Evolutionary conservation across 768 basidiomycete species (phyloP).

Genomic region (Phylloporus arenicola): DNA sequence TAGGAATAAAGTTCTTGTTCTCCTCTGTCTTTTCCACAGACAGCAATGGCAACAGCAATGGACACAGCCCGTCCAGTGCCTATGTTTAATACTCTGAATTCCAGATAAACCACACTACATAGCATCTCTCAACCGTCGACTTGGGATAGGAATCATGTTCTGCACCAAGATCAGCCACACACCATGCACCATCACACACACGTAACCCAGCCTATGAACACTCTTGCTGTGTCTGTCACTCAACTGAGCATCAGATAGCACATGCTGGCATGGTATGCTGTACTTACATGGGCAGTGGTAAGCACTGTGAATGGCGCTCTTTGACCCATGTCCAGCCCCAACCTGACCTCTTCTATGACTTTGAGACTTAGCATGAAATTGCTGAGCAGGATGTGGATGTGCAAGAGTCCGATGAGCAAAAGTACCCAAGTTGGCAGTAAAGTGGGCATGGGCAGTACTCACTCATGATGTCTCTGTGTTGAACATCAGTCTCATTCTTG

Average conservation of each 20-base stretch:
- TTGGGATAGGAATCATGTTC: slow-evolving; percentile 97
- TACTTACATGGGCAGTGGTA: slow-evolving; percentile 93
- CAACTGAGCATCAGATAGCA: slow-evolving; percentile 93
- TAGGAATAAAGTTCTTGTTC: slow-evolving; percentile 19
- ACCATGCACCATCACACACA: slow-evolving; percentile 2
- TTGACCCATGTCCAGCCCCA: slow-evolving; percentile 86
- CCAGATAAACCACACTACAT: slow-evolving; percentile 96
- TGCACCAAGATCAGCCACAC: slow-evolving; percentile 26
- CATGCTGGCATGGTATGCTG: too few relatives aligned
- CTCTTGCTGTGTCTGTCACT: slow-evolving; percentile 92
- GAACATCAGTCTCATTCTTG: too few relatives aligned
- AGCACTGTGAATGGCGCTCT: slow-evolving; percentile 90
- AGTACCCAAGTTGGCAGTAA: slow-evolving; percentile 91
- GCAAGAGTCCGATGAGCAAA: slow-evolving; percentile 90
- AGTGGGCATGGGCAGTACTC: too few relatives aligned
- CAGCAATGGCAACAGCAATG: slow-evolving; percentile 44
- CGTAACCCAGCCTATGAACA: slow-evolving; percentile 88
- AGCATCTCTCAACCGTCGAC: slow-evolving; percentile 87
- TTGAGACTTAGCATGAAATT: slow-evolving; percentile 94
- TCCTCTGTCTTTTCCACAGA: slow-evolving; percentile 7
- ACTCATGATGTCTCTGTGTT: too few relatives aligned
- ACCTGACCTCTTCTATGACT: slow-evolving; percentile 89
- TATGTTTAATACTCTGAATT: slow-evolving; percentile 90
- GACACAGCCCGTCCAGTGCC: slow-evolving; percentile 72
- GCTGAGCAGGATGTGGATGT: slow-evolving; percentile 93